Evolutionary conservation across 148 eudicot species (phyloP), one percentile per base, ranked within the genome.

Genomic region (Diospyros kaki): DNA sequence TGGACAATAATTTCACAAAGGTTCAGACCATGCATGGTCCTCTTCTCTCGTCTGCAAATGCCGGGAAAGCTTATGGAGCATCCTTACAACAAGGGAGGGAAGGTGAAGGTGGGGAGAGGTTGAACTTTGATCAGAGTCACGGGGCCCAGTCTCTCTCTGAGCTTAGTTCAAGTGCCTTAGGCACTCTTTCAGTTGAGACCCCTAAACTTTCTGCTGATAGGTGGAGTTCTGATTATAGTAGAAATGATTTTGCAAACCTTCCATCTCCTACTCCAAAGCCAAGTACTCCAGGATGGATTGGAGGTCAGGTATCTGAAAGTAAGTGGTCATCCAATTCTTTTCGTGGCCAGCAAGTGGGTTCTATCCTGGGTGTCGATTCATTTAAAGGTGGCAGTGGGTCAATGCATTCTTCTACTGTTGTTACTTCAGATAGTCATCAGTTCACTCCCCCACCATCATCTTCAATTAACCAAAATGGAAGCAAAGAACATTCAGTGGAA

Each of bases 251-350:
- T 9, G 63, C 81, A 10, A 89, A 69, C 64, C 89, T 87, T 62
- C 97, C 93, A 54, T 94, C 98, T 73, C 97, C 97, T 63, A 88
- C 98, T 13, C 93, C 97, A 38, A 79, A 68, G 53, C 81, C 81
- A 10, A 84, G 59, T 72, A 75, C 80, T 48, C 73, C 89, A 52
- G 83, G 77, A 28, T 80, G 73, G 80, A 69, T 66, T 15, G 80
- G 81, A 48, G 86, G 76, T 67, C 77, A 68, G 56, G 51, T 66
- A 40, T 66, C 68, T 61, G 84, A 78, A 69, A 84, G 74, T 65
- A 79, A 53, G 62, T 78, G 77, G 76, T 79, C 83, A 9, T 10
- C 73, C 11, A 42, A 42, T 71, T 68, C 56, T 75, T n/a, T 58
- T 40, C 40, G 63, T 9, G 71, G 55, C 4, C 76, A 60, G 68